phyloP scores from a whole-genome alignment of 106 monocot species.

The Dendrobium officinale region DNA sequence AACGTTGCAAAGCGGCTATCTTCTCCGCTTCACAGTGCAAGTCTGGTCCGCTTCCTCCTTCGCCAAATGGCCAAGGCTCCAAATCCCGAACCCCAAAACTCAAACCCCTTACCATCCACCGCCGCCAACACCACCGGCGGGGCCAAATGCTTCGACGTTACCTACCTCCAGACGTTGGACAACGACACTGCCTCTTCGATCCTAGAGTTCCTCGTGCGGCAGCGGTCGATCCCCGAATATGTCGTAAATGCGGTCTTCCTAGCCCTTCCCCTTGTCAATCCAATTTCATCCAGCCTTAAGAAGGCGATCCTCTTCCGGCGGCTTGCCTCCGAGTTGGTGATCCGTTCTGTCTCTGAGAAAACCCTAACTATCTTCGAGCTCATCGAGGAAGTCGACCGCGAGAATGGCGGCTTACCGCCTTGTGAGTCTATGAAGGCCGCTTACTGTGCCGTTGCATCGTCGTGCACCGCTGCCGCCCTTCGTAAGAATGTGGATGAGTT shows the following conservation, averaged over 20 bases:
- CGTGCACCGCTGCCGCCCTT: not conserved
- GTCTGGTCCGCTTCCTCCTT: too few species aligned
- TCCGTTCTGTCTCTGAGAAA: constrained; percentile 1
- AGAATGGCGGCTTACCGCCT: not conserved
- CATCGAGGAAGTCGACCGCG: constrained; percentile 10
- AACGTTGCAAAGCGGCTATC: too few species aligned
- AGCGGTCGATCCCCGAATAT: not conserved
- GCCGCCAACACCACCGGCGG: not conserved
- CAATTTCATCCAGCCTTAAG: not conserved
- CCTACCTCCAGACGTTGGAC: not conserved
- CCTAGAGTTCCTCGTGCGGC: not conserved
- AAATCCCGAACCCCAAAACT: not conserved
- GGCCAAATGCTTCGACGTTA: not conserved
- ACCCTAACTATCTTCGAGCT: constrained; percentile 4
- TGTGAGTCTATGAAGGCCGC: constrained; percentile 3
- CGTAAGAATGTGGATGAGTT: not conserved
- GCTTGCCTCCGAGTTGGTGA: not conserved
- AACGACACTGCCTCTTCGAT: constrained; percentile 1
- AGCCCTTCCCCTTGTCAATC: not conserved
- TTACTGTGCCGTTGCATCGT: constrained; percentile 3
- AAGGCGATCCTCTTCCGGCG: not conserved
- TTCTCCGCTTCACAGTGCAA: too few species aligned
- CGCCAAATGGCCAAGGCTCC: not conserved
- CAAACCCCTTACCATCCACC: not conserved
- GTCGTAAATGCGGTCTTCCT: constrained; percentile 4